phyloP scores from a whole-genome alignment of 1,284 basidiomycete species.

The Agroathelia rolfsii region DNA sequence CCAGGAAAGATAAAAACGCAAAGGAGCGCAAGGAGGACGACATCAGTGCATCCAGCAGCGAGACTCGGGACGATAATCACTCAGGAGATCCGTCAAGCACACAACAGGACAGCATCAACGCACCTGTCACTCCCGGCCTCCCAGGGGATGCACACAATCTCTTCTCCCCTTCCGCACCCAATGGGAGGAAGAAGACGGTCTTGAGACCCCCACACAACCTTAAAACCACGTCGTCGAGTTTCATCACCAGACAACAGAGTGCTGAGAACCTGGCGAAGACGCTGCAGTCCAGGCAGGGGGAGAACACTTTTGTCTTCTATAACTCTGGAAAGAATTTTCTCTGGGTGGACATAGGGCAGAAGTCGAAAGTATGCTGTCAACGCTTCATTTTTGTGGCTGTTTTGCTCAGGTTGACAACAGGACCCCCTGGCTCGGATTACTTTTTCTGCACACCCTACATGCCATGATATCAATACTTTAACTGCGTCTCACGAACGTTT shows the following conservation, averaged over 20 bases:
- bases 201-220: constrained; percentile 82
- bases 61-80: constrained; percentile 52
- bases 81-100: constrained; percentile 26
- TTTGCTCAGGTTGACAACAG: constrained; percentile 26
- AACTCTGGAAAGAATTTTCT: constrained; percentile 72
- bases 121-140: constrained; percentile 26
- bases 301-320: constrained; percentile 76
- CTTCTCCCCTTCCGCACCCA: constrained; percentile 32
- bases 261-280: constrained; percentile 68
- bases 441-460: constrained; percentile 82
- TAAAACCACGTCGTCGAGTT: constrained; percentile 79
- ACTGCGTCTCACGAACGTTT: constrained; percentile 73
- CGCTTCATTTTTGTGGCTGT: constrained; percentile 8
- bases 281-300: constrained; percentile 73
- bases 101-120: constrained; percentile 27
- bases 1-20: constrained; percentile 30
- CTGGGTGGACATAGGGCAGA: constrained; percentile 74
- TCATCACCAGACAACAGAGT: constrained; percentile 78
- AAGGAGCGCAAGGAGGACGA: constrained; percentile 60
- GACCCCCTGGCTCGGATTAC: constrained; percentile 81
- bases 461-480: constrained; percentile 77
- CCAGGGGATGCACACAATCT: constrained; percentile 32
- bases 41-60: constrained; percentile 68
- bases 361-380: constrained; percentile 55
- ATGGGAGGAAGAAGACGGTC: constrained; percentile 51